Percentiles rank a stretch among this genome's conserved stretches.
Conservation (phyloP, 2,329 filamentous ascomycete species). For the Penicillium palitans region DNA sequence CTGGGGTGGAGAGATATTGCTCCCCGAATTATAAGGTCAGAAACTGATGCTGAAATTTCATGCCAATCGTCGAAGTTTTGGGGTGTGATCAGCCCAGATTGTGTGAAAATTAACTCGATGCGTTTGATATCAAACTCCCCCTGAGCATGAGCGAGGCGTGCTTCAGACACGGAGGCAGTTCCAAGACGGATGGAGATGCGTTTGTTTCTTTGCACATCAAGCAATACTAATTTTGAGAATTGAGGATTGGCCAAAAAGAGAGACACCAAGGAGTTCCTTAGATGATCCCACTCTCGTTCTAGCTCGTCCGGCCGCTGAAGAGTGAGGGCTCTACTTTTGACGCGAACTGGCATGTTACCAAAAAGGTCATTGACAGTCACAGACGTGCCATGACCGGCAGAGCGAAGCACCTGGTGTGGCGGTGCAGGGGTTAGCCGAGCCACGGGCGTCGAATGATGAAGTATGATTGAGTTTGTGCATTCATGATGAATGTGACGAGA, state of each 20-base stretch:
- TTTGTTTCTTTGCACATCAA: slow-evolving; percentile 50
- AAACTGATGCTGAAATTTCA: slow-evolving; percentile 65
- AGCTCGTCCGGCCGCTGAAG: slow-evolving; percentile 54
- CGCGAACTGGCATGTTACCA: slow-evolving; percentile 84
- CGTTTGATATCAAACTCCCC: slow-evolving; percentile 30
- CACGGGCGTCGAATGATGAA: slow-evolving; percentile 69
- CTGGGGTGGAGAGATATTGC: slow-evolving; percentile 70
- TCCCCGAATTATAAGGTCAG: slow-evolving; percentile 64
- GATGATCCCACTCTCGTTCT: slow-evolving; percentile 64
- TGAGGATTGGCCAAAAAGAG: slow-evolving; percentile 70
- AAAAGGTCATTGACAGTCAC: slow-evolving; percentile 79
- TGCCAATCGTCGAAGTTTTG: slow-evolving; percentile 64
- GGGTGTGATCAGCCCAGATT: slow-evolving; percentile 63
- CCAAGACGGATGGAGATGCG: slow-evolving; percentile 35
- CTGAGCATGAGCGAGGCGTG: background rate
- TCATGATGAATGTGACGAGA: slow-evolving; percentile 61
- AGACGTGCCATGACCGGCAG: slow-evolving; percentile 68
- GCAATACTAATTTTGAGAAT: slow-evolving; percentile 58
- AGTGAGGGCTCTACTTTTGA: slow-evolving; percentile 70
- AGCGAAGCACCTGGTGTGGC: slow-evolving; percentile 57
- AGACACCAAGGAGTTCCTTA: slow-evolving; percentile 61
- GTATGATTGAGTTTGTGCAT: slow-evolving; percentile 61
- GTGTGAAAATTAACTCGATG: slow-evolving; percentile 59
- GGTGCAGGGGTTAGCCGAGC: slow-evolving; percentile 64
- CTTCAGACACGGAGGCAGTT: background rate